A percentile compares a stretch with the other conserved stretches of the same genome.
These are phyloP conservation scores for Colletotrichum chlorophyti DNA, from an alignment of 2,329 filamentous ascomycete genomes.

Conservation along the genomic window DNA sequence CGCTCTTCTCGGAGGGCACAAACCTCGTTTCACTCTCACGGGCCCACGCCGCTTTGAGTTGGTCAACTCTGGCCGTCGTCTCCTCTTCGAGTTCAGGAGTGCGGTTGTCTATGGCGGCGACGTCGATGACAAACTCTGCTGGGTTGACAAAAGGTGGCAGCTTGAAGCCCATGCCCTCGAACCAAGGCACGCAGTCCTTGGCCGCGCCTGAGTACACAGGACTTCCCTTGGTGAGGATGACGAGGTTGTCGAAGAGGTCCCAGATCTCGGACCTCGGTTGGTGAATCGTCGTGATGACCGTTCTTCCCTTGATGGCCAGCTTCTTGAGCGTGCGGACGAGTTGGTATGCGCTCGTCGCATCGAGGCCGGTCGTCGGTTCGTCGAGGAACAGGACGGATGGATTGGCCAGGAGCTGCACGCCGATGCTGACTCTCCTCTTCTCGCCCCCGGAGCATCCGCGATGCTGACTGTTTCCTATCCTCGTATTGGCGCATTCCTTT, in stretches of 20 bases:
- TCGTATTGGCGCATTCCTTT: conserved; percentile 78
- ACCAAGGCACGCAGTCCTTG: conserved; percentile 67
- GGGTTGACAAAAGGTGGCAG: conserved; percentile 79
- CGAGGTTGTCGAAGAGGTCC: conserved; percentile 75
- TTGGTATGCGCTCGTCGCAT: conserved; percentile 79
- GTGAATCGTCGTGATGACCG: conserved; percentile 77
- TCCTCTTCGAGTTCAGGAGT: conserved; percentile 69
- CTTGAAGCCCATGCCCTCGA: conserved; percentile 63
- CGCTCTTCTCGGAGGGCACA: conserved; percentile 28
- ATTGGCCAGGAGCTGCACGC: conserved; percentile 80
- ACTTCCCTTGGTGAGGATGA: conserved; percentile 71
- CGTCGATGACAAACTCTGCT: conserved; percentile 77
- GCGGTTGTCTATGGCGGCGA: conserved; percentile 77
- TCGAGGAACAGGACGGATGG: conserved; percentile 80
- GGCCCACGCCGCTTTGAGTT: conserved; percentile 66
- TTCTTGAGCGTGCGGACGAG: conserved; percentile 73
- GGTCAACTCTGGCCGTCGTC: conserved; percentile 65
- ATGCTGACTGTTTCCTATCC: conserved; percentile 74
- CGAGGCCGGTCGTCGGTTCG: conserved; percentile 79
- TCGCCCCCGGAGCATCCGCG: conserved; percentile 82
- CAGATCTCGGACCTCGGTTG: conserved; percentile 82
- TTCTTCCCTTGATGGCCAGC: conserved; percentile 72
- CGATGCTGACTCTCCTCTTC: conserved; percentile 78
- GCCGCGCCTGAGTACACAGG: conserved; percentile 72
- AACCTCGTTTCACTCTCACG: conserved; percentile 33